These are phyloP conservation scores for Lithospermum erythrorhizon DNA, from an alignment of 257 asterid genomes.

Conservation along the genomic window DNA sequence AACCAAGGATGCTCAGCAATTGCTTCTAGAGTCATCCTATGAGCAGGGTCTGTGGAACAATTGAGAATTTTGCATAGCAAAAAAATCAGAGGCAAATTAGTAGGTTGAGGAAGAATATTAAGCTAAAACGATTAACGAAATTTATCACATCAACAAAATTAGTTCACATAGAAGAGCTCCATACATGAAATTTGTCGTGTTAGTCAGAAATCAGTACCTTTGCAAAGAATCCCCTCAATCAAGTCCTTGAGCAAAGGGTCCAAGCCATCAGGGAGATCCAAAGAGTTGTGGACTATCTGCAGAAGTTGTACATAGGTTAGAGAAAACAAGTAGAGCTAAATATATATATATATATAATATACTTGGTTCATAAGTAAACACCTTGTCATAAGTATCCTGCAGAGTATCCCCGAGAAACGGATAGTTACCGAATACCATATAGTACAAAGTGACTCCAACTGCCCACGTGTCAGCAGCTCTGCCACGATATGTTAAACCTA, in stretches of 20 bases:
- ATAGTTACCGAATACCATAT: constrained; percentile 56
- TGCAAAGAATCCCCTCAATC: constrained; percentile 86
- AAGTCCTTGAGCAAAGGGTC: constrained; percentile 64
- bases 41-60: constrained; percentile 54
- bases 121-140: background rate
- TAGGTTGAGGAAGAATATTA: background rate
- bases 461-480: constrained; percentile 93
- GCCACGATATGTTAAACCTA: constrained; percentile 60
- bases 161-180: background rate
- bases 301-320: background rate
- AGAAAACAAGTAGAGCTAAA: no score
- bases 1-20: constrained; percentile 75
- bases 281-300: constrained; percentile 73
- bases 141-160: no score
- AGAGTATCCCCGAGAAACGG: constrained; percentile 94
- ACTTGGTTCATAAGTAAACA: constrained; percentile 5
- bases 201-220: constrained; percentile 36
- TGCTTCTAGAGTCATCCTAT: constrained; percentile 52
- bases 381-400: constrained; percentile 96
- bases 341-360: no score
- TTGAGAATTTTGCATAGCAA: background rate
- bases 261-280: constrained; percentile 58
- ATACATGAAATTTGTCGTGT: no score
- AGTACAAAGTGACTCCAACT: constrained; percentile 77
- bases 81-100: background rate